Conservation (phyloP, 257 asterid genomes). For the Avicennia marina region DNA sequence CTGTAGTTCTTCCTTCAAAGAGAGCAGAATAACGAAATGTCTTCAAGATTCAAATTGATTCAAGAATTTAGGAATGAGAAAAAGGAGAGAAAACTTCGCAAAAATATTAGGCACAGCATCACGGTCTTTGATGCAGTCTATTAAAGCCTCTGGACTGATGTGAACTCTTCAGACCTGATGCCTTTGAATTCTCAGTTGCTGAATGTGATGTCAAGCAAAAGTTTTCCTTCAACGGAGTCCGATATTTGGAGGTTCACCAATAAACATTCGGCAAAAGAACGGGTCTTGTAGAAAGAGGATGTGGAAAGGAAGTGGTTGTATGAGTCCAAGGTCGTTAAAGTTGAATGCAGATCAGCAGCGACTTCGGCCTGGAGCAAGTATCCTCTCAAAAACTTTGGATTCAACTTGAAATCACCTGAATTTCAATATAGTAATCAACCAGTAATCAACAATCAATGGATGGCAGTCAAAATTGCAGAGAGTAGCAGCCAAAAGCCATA, state of each 20-base stretch:
- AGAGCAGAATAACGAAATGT: slow-evolving; percentile 21
- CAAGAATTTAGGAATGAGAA: slow-evolving; percentile 17
- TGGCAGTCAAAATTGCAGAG: slow-evolving; percentile 26
- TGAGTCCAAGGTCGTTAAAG: slow-evolving; percentile 25
- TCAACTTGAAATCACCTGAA: slow-evolving; percentile 4
- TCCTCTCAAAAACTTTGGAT: slow-evolving; percentile 18
- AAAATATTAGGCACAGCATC: slow-evolving; percentile 48
- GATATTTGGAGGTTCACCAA: slow-evolving; percentile 19
- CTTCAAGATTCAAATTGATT: slow-evolving; percentile 26
- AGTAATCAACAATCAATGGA: too few relatives aligned
- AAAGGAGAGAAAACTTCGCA: slow-evolving; percentile 12
- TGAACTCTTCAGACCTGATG: slow-evolving; percentile 55
- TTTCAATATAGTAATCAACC: too few relatives aligned
- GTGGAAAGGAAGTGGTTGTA: slow-evolving; percentile 26
- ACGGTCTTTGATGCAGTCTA: slow-evolving; percentile 40
- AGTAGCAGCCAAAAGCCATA: too few relatives aligned
- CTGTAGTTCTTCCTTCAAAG: slow-evolving; percentile 40
- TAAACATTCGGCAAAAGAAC: slow-evolving; percentile 12
- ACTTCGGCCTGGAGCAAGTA: slow-evolving; percentile 13
- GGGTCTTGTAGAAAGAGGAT: slow-evolving; percentile 34
- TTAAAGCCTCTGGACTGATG: slow-evolving; percentile 65
- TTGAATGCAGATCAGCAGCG: background rate
- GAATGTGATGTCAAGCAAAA: slow-evolving; percentile 20
- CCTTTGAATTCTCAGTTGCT: slow-evolving; percentile 52
- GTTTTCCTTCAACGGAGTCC: slow-evolving; percentile 15